phyloP scores from a whole-genome alignment of 2,329 filamentous ascomycete genomes.

The Coniochaeta sp. region DNA sequence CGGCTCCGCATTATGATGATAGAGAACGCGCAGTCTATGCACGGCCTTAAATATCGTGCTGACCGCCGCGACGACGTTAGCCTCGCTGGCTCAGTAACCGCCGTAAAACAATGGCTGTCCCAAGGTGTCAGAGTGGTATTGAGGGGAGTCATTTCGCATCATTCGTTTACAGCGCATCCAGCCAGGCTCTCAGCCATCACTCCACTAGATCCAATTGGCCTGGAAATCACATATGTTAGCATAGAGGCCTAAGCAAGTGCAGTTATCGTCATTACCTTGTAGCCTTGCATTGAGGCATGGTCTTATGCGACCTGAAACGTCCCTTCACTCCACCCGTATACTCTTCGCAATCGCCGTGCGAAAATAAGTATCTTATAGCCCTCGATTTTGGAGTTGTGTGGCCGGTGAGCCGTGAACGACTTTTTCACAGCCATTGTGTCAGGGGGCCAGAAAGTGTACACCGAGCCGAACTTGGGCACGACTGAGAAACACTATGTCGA shows the following conservation, averaged over 20 bases:
- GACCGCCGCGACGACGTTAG: slow-evolving; percentile 7
- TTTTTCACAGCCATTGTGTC: slow-evolving; percentile 14
- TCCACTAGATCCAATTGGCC: too few species aligned
- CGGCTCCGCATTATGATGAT: slow-evolving; percentile 19
- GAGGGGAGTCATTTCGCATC: too few species aligned
- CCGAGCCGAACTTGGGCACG: slow-evolving; percentile 29
- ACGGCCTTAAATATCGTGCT: neutral
- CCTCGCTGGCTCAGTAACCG: slow-evolving; percentile 4
- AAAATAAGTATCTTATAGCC: slow-evolving; percentile 19
- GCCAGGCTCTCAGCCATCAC: too few species aligned
- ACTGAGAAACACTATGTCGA: too few species aligned
- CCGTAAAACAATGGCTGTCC: slow-evolving; percentile 12
- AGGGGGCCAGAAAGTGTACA: slow-evolving; percentile 30
- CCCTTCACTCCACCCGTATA: slow-evolving; percentile 26
- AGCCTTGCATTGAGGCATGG: too few species aligned
- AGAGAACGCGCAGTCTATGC: slow-evolving; percentile 13
- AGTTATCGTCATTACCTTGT: too few species aligned
- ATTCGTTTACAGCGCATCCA: too few species aligned
- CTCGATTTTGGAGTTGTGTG: slow-evolving; percentile 27
- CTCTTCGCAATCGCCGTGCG: slow-evolving; percentile 21
- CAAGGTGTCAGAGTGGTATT: too few species aligned
- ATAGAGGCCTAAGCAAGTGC: too few species aligned
- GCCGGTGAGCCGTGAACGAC: slow-evolving; percentile 27
- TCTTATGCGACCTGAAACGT: too few species aligned
- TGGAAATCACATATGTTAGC: too few species aligned